phyloP scores from a whole-genome alignment of 352 stramenopile species.

The Globisporangium sylvaticum region DNA sequence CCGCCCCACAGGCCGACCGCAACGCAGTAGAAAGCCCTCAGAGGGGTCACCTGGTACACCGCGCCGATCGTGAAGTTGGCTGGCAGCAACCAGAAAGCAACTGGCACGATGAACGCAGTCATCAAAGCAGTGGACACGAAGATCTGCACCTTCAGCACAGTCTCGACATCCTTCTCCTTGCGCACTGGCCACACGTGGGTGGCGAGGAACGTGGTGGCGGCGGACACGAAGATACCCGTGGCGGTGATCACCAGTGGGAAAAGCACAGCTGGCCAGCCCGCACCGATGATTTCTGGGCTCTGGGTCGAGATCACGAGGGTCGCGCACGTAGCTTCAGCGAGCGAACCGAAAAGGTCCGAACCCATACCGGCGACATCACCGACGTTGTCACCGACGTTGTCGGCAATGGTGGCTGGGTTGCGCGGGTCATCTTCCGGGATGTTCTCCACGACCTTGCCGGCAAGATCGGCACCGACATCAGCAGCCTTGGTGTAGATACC shows the following conservation, averaged over 20 bases:
- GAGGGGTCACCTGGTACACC: conserved; percentile 74
- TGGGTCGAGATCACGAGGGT: conserved; percentile 96
- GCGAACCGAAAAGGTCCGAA: conserved; percentile 98
- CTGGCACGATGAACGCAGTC: conserved; percentile 90
- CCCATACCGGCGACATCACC: conserved; percentile 99
- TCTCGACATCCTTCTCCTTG: conserved; percentile 95
- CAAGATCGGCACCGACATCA: conserved; percentile 99
- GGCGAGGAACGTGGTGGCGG: conserved; percentile 96
- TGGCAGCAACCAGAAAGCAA: conserved; percentile 91
- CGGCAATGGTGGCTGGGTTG: conserved; percentile 99
- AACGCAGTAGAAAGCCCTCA: conserved; percentile 91
- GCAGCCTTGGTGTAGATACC: conserved; percentile 99
- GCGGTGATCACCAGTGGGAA: conserved; percentile 97
- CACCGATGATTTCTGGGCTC: conserved; percentile 86
- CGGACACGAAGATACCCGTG: conserved; percentile 96
- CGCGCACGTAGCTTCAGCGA: conserved; percentile 98
- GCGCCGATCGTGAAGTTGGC: conserved; percentile 84
- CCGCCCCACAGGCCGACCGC: conserved; percentile 94
- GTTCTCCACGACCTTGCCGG: conserved; percentile 98
- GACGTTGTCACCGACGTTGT: conserved; percentile 99
- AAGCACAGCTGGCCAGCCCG: conserved; percentile 93
- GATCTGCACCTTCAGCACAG: conserved; percentile 97
- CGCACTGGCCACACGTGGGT: conserved; percentile 95
- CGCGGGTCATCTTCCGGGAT: conserved; percentile 99
- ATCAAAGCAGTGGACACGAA: conserved; percentile 97